These are phyloP conservation scores for Simplicillium sp. DNA, from an alignment of 2,329 filamentous ascomycete genomes.

Conservation along the genomic window DNA sequence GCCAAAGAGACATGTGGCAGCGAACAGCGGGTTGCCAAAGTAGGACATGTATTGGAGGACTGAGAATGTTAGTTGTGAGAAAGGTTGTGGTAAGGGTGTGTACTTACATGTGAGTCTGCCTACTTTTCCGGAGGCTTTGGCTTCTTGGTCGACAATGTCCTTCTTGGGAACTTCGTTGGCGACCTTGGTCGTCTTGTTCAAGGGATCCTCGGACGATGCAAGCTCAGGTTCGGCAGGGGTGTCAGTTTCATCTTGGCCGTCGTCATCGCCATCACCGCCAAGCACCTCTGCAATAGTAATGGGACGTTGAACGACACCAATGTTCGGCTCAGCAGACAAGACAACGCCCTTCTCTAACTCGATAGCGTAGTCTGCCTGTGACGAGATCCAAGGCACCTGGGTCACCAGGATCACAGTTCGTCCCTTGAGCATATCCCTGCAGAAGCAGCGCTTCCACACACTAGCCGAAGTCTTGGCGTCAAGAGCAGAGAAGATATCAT, in stretches of 20 bases:
- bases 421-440: constrained; percentile 40
- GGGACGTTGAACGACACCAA: constrained; percentile 33
- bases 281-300: constrained; percentile 31
- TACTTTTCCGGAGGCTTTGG: constrained; percentile 33
- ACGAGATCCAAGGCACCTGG: constrained; percentile 42
- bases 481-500: constrained; percentile 50
- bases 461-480: constrained; percentile 48
- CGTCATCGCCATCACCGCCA: constrained; percentile 23
- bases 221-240: constrained; percentile 17
- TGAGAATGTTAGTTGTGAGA: constrained; percentile 12
- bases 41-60: constrained; percentile 42
- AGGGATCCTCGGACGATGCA: constrained; percentile 15
- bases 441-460: constrained; percentile 50
- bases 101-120: constrained; percentile 33
- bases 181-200: constrained; percentile 21
- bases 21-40: constrained; percentile 36
- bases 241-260: constrained; percentile 15
- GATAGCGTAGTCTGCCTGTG: constrained; percentile 38
- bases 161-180: constrained; percentile 24
- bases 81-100: background rate
- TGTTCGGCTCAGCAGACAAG: constrained; percentile 29
- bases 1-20: constrained; percentile 25
- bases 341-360: constrained; percentile 35
- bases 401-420: constrained; percentile 49
- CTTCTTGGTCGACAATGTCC: constrained; percentile 37